Evolutionary conservation across 225 moss, liverwort and hornwort species (phyloP), one percentile per base, ranked within the genome.

Genomic region (Bryoerythrophyllum caledonicum): DNA sequence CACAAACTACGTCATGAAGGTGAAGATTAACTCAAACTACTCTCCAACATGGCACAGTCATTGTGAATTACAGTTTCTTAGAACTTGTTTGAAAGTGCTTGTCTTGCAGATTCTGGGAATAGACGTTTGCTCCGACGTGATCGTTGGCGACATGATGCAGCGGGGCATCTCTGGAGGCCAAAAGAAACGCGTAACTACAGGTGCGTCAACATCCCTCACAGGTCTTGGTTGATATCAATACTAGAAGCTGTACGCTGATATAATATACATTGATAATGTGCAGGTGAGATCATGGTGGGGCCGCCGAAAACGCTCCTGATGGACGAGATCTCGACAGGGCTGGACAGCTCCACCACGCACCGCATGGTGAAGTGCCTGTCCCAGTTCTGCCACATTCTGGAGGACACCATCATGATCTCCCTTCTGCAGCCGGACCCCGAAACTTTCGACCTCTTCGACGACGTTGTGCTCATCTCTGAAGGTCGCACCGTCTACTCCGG

Each of bases 241-340:
- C 35, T 35, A 15, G 40, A 25, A 57, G 70, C 3, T 55, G 37
- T 34, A 37, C 68, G 16, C 35, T 16, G 38, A 55, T 24, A 7
- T 30, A 51, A 68, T 52, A 19, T 19, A 49, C 20, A 17, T 67
- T 52, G 32, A 38, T 24, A 0, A 43, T 58, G 74, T 68, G 10
- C 83, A 96, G 96, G 92, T 41, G 96, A 94, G 82, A 90, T 94
- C 82, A 75, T 96, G 9, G 96, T 94, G 24, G 96, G 96, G 20
- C 94, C 92, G 8, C 82, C 87, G 27, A 94, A 89, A 38, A 88
- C 94, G 2, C 77, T 94, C 26, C 84, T 96, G 75, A 96, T 96
- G 96, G 96, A 96, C 75, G 94, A 94, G 60, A 96, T 96, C 70
- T 96, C 96, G 0, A 96, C 92, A 14, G 96, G 96, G 9, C 74